phyloP scores from a whole-genome alignment of 805 yeast genomes.

The Lipomyces japonicus region DNA sequence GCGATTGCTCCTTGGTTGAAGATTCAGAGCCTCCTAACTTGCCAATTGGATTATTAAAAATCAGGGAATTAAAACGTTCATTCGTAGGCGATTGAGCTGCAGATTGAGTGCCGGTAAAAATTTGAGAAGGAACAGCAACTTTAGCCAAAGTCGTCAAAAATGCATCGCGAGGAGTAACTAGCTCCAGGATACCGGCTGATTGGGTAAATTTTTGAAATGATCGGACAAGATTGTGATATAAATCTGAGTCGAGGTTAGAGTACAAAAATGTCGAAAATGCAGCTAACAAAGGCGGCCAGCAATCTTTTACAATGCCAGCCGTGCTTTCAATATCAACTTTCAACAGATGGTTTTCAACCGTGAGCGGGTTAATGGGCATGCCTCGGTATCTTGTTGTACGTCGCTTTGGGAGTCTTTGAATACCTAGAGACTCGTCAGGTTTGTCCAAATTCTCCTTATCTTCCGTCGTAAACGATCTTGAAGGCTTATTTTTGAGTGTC shows the following conservation, averaged over 20 bases:
- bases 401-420: background rate
- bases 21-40: slow-evolving; percentile 21
- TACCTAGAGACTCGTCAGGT: background rate
- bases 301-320: slow-evolving; percentile 28
- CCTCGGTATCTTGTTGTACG: slow-evolving; percentile 23
- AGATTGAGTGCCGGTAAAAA: slow-evolving; percentile 23
- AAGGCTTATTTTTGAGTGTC: slow-evolving; percentile 7
- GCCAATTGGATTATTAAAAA: slow-evolving; percentile 26
- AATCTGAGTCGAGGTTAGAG: slow-evolving; percentile 64
- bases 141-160: slow-evolving; percentile 40
- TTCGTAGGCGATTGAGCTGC: slow-evolving; percentile 5
- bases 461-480: slow-evolving; percentile 4
- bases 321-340: slow-evolving; percentile 17
- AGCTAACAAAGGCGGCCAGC: slow-evolving; percentile 42
- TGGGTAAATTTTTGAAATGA: slow-evolving; percentile 79
- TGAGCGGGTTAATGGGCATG: slow-evolving; percentile 26
- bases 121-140: slow-evolving; percentile 32
- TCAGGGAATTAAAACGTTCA: slow-evolving; percentile 17
- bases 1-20: background rate
- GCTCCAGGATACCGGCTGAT: slow-evolving; percentile 70
- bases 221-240: slow-evolving; percentile 63
- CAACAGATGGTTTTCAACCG: slow-evolving; percentile 23
- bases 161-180: slow-evolving; percentile 55
- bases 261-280: slow-evolving; percentile 53
- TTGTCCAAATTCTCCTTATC: background rate